phyloP scores from a whole-genome alignment of 2,329 filamentous ascomycete genomes.

The Fusarium pseudocircinatum region DNA sequence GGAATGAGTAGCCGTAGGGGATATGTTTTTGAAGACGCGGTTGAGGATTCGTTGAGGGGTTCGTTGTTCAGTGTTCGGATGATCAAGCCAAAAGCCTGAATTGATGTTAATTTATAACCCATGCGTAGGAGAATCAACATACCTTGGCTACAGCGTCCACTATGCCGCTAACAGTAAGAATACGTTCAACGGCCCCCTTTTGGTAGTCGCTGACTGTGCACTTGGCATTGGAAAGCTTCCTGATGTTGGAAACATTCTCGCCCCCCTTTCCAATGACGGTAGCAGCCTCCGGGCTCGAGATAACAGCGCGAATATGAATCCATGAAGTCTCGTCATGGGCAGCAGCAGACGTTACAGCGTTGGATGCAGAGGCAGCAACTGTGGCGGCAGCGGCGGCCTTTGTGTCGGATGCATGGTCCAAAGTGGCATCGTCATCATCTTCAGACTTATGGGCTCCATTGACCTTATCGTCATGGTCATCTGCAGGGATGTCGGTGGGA shows the following conservation, averaged over 20 bases:
- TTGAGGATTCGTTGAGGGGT: conserved; percentile 86
- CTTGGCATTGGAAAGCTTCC: conserved; percentile 93
- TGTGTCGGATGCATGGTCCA: conserved; percentile 50
- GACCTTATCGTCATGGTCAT: conserved; percentile 59
- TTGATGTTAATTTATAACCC: conserved; percentile 41
- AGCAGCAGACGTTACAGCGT: conserved; percentile 57
- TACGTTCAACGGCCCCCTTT: conserved; percentile 95
- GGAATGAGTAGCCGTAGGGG: conserved; percentile 94
- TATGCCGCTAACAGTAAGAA: conserved; percentile 94
- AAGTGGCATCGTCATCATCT: conserved; percentile 37
- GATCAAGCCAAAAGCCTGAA: conserved; percentile 92
- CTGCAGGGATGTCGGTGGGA: conserved; percentile 48
- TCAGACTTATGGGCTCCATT: conserved; percentile 58
- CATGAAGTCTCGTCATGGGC: conserved; percentile 91
- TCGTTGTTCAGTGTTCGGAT: conserved; percentile 99
- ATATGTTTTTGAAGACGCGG: conserved; percentile 95
- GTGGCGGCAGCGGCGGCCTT: conserved; percentile 52
- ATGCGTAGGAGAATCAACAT: conserved; percentile 43
- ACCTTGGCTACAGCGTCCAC: conserved; percentile 98
- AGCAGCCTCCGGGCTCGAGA: conserved; percentile 95
- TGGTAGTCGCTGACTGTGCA: conserved; percentile 99
- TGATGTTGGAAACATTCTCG: conserved; percentile 97
- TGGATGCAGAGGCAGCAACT: conserved; percentile 49
- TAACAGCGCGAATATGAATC: conserved; percentile 97
- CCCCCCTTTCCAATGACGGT: conserved; percentile 98